phyloP scores from a whole-genome alignment of 2,329 filamentous ascomycete species.

The Plenodomus biglobosus region DNA sequence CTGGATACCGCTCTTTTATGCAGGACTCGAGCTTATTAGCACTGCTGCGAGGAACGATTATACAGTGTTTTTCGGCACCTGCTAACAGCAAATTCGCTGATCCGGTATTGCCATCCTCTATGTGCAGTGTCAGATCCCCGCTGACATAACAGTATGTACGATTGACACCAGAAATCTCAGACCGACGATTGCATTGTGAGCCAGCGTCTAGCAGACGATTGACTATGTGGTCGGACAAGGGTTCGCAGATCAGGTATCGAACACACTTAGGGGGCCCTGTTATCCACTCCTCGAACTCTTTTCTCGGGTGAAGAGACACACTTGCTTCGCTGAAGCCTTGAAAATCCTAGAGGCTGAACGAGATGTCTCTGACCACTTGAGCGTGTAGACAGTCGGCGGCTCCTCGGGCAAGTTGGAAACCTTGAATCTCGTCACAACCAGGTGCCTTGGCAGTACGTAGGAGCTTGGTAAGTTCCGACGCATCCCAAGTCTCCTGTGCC shows the following conservation, averaged over 20 bases:
- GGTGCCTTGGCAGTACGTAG: not conserved
- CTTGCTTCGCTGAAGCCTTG: not conserved
- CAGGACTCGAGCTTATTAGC: conserved; percentile 3
- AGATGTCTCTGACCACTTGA: not conserved
- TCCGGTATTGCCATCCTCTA: conserved; percentile 9
- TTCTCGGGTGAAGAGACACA: not conserved
- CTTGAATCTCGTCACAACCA: conserved; percentile 1
- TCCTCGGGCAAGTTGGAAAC: conserved; percentile 3
- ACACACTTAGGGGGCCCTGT: conserved; percentile 1
- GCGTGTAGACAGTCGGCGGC: conserved; percentile 1
- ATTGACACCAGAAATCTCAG: conserved; percentile 10
- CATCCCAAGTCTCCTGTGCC: not conserved
- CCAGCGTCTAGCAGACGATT: conserved; percentile 9
- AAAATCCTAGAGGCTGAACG: not conserved
- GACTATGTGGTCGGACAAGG: conserved; percentile 1
- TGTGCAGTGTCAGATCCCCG: conserved; percentile 2
- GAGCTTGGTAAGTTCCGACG: conserved; percentile 4
- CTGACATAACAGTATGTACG: conserved; percentile 12
- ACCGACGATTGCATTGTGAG: not conserved
- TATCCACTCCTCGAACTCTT: conserved; percentile 6
- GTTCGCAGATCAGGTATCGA: conserved; percentile 5
- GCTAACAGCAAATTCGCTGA: conserved; percentile 11
- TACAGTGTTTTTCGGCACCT: conserved; percentile 12
- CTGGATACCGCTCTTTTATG: conserved; percentile 3
- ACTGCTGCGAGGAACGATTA: conserved; percentile 9